Base-by-base conservation (phyloP, 768 basidiomycete genomes). In the Suillus variegatus region DNA sequence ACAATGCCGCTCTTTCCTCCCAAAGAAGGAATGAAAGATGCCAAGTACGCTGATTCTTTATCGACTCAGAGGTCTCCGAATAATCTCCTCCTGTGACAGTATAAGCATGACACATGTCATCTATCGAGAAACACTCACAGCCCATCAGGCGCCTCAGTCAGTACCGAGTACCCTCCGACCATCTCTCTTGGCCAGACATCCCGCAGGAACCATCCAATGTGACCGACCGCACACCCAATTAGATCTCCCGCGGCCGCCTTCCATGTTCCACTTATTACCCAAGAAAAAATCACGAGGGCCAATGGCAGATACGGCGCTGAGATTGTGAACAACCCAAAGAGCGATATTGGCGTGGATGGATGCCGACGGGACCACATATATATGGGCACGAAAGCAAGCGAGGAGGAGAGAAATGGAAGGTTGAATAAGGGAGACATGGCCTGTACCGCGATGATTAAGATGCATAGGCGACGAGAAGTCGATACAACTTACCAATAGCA, bases 281-380 rank as follows among this genome's bases (percentile, higher is more conserved):
- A 93, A 0, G 91, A 91, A 72, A 98, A 93, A 0, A 82, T 91
- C 25, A 98, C 92, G 41, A 99, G 89, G 0, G 94, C 95, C 38
- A 96, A 78, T 3, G 97, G 97, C 7, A 99, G 88, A 76, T 99
- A 98, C 0, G 97, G 94, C 0, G 97, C 97, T 0, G 94, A 91
- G 73, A 99, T 95, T 4, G 94, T 98, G 72, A 99, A 84, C 35
- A 99, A 81, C 10, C 97, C 97, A 71, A 99, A 97, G 18, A 99
- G 86, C 3, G 94, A 96, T 65, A 99, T 95, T n/a, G 94, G 94
- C 4, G 95, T 94, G 5, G 91, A 88, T 4, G 97, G 95, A 75
- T 99, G 97, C 25, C 95, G 85, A 62, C 97, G 83, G 20, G 95
- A 95, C 97, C 97, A 99, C 66, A 99, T 83, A 76, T 99, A 99